Percentiles rank a stretch among this genome's conserved stretches.
These are phyloP conservation scores for Solanum bukasovii DNA, from an alignment of 257 asterid genomes.

Conservation along the genomic window DNA sequence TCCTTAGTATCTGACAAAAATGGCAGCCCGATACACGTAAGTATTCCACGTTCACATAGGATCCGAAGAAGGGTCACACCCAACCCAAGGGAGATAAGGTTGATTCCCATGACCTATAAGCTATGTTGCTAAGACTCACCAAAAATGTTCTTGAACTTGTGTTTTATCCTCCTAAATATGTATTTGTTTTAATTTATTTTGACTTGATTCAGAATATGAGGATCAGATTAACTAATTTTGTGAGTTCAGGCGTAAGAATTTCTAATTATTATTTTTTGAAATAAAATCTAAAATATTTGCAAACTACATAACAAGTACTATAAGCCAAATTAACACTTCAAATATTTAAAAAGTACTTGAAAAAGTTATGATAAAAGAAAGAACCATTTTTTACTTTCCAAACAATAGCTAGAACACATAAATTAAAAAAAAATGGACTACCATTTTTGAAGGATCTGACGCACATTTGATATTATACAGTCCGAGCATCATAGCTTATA, in stretches of 20 bases:
- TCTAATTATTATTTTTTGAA: neutral
- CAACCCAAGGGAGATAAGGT: neutral
- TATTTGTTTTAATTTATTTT: neutral
- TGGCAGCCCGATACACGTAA: neutral
- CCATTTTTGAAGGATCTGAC: neutral
- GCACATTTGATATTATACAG: too few relatives aligned
- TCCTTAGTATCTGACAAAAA: neutral
- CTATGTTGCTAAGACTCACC: neutral
- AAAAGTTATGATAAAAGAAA: too few relatives aligned
- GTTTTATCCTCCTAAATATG: neutral
- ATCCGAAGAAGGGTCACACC: neutral
- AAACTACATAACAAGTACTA: neutral
- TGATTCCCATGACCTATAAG: neutral
- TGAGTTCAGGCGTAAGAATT: rapidly evolving
- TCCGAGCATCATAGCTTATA: neutral
- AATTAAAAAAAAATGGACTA: too few relatives aligned
- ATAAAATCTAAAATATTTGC: too few relatives aligned
- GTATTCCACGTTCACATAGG: neutral
- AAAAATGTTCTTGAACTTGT: neutral
- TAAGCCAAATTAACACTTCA: too few relatives aligned
- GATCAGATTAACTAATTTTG: neutral
- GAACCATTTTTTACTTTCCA: neutral
- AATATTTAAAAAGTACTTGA: neutral
- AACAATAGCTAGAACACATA: neutral
- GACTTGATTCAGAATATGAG: neutral